phyloP scores from a whole-genome alignment of 257 asterid genomes.

The Penstemon eatonii region DNA sequence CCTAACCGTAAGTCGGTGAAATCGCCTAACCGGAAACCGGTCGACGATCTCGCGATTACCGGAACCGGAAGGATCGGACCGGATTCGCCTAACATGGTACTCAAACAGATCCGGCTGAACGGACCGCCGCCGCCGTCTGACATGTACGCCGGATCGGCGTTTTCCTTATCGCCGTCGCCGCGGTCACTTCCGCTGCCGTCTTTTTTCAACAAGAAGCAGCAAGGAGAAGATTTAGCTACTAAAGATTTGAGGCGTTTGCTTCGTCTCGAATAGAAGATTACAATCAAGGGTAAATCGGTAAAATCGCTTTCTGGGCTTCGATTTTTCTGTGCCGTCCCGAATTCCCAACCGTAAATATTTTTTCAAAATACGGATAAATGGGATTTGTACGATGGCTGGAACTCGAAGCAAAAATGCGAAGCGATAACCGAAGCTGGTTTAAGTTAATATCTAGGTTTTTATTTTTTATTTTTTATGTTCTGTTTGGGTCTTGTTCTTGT shows the following conservation, averaged over 20 bases:
- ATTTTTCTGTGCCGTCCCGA: neutral
- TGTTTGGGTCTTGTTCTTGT: too few relatives aligned
- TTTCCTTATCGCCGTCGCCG: slow-evolving; percentile 65
- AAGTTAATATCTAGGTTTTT: too few relatives aligned
- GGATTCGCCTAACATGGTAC: slow-evolving; percentile 23
- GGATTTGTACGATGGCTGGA: neutral
- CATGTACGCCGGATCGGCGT: slow-evolving; percentile 74
- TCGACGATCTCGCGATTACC: slow-evolving; percentile 25
- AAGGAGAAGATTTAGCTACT: neutral
- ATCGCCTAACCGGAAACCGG: neutral
- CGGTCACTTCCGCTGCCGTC: slow-evolving; percentile 68
- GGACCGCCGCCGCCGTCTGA: slow-evolving; percentile 26
- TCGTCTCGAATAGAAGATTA: neutral
- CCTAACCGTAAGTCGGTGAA: neutral
- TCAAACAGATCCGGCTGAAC: slow-evolving; percentile 11
- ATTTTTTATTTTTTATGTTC: too few relatives aligned
- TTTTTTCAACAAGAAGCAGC: slow-evolving; percentile 41
- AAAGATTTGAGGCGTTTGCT: neutral
- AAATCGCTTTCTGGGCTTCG: neutral
- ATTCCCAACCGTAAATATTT: neutral
- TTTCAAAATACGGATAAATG: neutral
- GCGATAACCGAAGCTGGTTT: neutral
- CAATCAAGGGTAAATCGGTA: too few relatives aligned
- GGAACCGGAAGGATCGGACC: slow-evolving; percentile 27
- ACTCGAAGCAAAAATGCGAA: too few relatives aligned